These are phyloP conservation scores for Colletotrichum magnum DNA, from an alignment of 2,329 filamentous ascomycete species.

Conservation along the genomic window DNA sequence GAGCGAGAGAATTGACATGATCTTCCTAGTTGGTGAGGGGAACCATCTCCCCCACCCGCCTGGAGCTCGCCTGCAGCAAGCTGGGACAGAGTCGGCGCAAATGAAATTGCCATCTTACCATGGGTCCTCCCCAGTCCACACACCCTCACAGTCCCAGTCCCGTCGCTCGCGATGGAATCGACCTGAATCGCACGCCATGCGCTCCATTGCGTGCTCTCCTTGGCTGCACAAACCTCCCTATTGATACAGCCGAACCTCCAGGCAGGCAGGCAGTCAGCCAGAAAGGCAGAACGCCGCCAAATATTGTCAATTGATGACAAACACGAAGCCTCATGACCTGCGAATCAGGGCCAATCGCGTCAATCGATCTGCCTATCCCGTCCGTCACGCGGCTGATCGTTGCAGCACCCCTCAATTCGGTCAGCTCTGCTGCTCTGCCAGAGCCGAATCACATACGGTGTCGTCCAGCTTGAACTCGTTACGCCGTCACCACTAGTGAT, in stretches of 20 bases:
- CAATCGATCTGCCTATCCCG: slow-evolving; percentile 14
- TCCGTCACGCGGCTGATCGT: slow-evolving; percentile 18
- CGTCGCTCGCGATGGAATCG: background rate
- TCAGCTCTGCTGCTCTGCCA: background rate
- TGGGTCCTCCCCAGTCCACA: background rate
- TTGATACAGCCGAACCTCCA: background rate
- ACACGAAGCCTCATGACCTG: slow-evolving; percentile 31
- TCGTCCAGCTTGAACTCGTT: slow-evolving; percentile 15
- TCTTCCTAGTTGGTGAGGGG: background rate
- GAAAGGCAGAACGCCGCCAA: background rate
- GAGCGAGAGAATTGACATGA: background rate
- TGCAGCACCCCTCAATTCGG: slow-evolving; percentile 18
- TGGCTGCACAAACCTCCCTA: slow-evolving; percentile 1
- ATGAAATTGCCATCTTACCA: slow-evolving; percentile 3
- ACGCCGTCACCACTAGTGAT: background rate
- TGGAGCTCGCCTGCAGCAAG: slow-evolving; percentile 7
- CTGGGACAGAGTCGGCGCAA: background rate
- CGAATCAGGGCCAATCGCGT: background rate
- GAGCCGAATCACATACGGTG: slow-evolving; percentile 5
- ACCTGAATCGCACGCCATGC: slow-evolving; percentile 11
- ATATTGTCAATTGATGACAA: slow-evolving; percentile 7
- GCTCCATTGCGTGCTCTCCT: slow-evolving; percentile 12
- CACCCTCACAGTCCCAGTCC: background rate
- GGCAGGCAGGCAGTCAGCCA: background rate
- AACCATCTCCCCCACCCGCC: background rate